phyloP scores from a whole-genome alignment of 2,329 filamentous ascomycete genomes.

The Diaporthe capsici region DNA sequence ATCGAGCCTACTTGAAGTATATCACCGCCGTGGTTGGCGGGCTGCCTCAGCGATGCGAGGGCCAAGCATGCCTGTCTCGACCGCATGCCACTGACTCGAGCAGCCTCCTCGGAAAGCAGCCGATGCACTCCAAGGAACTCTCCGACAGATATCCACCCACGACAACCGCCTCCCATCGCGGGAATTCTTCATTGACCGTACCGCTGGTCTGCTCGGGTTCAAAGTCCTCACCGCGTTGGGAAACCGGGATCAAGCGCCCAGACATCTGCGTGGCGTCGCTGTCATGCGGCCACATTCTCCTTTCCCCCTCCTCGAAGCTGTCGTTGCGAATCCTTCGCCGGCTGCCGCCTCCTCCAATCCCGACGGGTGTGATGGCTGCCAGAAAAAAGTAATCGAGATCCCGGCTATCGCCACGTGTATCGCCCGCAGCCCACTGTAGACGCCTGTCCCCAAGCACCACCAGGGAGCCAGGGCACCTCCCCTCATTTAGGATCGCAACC shows the following conservation, averaged over 20 bases:
- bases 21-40: slow-evolving; percentile 1
- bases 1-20: not conserved
- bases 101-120: slow-evolving; percentile 21
- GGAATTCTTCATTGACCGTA: not conserved
- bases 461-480: not conserved
- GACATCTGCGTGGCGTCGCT: slow-evolving; percentile 3
- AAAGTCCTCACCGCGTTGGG: not conserved
- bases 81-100: slow-evolving; percentile 21
- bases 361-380: slow-evolving; percentile 22
- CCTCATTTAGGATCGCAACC: slow-evolving; percentile 22
- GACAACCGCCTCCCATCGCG: not conserved
- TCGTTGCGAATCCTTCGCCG: slow-evolving; percentile 16
- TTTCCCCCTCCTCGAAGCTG: not conserved
- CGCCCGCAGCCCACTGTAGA: slow-evolving; percentile 2
- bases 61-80: slow-evolving; percentile 21
- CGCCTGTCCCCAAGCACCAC: not conserved
- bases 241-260: not conserved
- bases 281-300: slow-evolving; percentile 17
- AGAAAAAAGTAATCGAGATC: slow-evolving; percentile 23
- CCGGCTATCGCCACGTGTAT: slow-evolving; percentile 35
- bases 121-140: slow-evolving; percentile 30
- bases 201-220: not conserved
- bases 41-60: slow-evolving; percentile 9
- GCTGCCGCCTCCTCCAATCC: slow-evolving; percentile 10
- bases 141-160: slow-evolving; percentile 12